Evolutionary conservation across 1,139 yeast species (phyloP).

Genomic region (Saccharomyces uvarum): DNA sequence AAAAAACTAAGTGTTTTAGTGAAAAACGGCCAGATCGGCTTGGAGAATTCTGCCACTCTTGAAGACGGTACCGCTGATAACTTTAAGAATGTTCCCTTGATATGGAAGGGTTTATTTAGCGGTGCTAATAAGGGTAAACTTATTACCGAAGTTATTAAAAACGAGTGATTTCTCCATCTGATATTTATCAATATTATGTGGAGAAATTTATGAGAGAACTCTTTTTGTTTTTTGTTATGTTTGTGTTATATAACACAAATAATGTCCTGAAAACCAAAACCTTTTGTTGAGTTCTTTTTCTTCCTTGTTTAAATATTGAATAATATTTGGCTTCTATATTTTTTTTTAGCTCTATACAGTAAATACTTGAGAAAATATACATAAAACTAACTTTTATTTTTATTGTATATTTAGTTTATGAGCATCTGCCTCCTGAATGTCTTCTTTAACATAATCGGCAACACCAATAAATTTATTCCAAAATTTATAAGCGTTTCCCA

Average conservation of each 20-base stretch:
- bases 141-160: slow-evolving; percentile 28
- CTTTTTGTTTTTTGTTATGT: background rate
- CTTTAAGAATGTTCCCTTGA: slow-evolving; percentile 37
- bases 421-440: slow-evolving; percentile 26
- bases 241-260: background rate
- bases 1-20: slow-evolving; percentile 33
- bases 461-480: slow-evolving; percentile 76
- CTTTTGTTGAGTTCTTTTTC: background rate
- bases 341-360: background rate
- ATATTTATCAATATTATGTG: background rate
- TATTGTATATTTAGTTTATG: slow-evolving; percentile 21
- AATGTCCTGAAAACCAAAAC: background rate
- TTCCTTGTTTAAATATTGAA: background rate
- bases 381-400: background rate
- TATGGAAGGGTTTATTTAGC: slow-evolving; percentile 40
- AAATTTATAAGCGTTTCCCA: slow-evolving; percentile 45
- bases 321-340: background rate
- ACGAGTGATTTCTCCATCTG: background rate
- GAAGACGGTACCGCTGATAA: slow-evolving; percentile 35
- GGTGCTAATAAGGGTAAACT: slow-evolving; percentile 34
- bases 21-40: slow-evolving; percentile 38
- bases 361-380: background rate
- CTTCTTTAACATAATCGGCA: slow-evolving; percentile 22
- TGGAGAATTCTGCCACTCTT: slow-evolving; percentile 33
- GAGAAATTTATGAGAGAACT: background rate